Base-by-base conservation (phyloP, 2,329 filamentous ascomycete species). In the Alternaria tenuissima region DNA sequence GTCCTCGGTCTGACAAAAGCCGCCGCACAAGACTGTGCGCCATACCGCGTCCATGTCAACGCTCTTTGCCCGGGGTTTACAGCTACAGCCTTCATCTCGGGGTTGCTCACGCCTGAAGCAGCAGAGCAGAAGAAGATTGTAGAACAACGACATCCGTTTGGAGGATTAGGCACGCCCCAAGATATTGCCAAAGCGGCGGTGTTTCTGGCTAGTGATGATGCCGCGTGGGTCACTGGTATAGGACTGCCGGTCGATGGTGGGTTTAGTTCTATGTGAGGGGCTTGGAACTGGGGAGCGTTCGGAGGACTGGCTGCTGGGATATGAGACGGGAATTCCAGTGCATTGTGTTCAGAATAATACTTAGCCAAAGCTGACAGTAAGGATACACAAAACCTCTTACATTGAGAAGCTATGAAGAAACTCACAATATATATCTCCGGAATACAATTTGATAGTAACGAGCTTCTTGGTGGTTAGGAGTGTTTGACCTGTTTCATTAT, bases 51-150 rank as follows among this genome's bases (percentile, higher is more conserved):
- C 26, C 84, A 87, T 61, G 80, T 81, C 34, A 87, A 87, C 64
- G 83, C 83, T 0, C 77, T 87, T 5, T 85, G 84, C 54, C 85
- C 85, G 5, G 85, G 85, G 6, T 86, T 73, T 39, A 73, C 69
- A 18, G 64, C 63, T 30, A 74, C 73, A 3, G 65, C 71, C 2
- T 72, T 78, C 63, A 76, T 71, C 16, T 54, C 63, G 5, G 44
- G 46, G 2, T 36, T 75, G n/a, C 55, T 67, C 41, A 53, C 36
- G 7, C 60, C 68, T 7, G 49, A 57, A 16, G 58, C 57, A 16
- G 44, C 56, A 1, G 62, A 42, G 9, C 34, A 41, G 14, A 65
- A 60, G 22, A 36, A 52, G 5, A 49, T 54, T 7, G 26, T 71
- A 7, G 60, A 69, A 22, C 49, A 46, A 1, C 63, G 68, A 62